Evolutionary conservation across 2,329 filamentous ascomycete species (phyloP), one percentile per base, ranked within the genome.

Genomic region (Hypoxylon sp.): DNA sequence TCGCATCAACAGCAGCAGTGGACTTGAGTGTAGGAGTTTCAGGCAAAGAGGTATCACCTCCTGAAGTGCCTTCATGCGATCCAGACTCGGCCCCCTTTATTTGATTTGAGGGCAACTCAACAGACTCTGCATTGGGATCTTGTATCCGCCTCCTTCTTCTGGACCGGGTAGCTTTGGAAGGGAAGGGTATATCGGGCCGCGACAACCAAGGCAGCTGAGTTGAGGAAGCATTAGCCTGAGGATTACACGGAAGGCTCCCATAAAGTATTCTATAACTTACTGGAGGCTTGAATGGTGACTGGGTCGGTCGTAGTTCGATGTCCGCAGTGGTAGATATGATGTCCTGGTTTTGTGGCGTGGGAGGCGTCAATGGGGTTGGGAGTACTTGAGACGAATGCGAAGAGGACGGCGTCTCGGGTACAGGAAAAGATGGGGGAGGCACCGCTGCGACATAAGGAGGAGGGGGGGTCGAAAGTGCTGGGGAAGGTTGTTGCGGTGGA

Each of bases 181-280:
- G 87, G 73, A 88, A 90, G 9, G 81, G 79, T 28, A 78, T 72
- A 32, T 86, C 84, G 2, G 86, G 84, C 32, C 77, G 78, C 0
- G 87, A 89, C 25, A 83, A 73, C 87, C 88, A 90, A 9, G 88
- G 88, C 9, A 90, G 79, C 86, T 89, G 63, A 11, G 63, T 28
- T 38, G 60, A 19, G 67, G 19, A 46, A 21, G 14, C 38, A 62
- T 82, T 69, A 82, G 76, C 34, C 46, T 58, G n/a, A 55, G 43
- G 23, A 30, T 52, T 64, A 19, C 38, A 11, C 17, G 7, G 38
- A 41, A 7, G 46, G 30, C 9, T 63, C 34, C 21, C 46, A 41
- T 5, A 59, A 43, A 55, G 32, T 21, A 60, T 50, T 50, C 11
- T 49, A 36, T 32, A 65, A 82, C 86, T 82, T 80, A 89, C 87